Evolutionary conservation across 225 moss, liverwort and hornwort genomes (phyloP), one percentile per base, ranked within the genome.

Genomic region (Neckera pumila): DNA sequence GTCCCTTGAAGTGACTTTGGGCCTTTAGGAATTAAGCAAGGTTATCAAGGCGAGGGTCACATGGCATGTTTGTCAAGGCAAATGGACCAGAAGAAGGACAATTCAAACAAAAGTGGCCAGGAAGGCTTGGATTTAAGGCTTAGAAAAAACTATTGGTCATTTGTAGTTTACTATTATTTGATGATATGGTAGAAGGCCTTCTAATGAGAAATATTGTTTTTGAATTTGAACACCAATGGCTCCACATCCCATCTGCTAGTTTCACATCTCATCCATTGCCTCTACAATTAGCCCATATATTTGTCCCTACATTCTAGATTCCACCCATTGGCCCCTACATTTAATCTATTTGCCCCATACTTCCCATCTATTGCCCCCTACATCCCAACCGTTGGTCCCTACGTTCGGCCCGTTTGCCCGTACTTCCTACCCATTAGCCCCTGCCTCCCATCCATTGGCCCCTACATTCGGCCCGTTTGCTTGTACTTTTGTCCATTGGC

Each of bases 1-100:
- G n/a, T n/a, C n/a, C n/a, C n/a, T n/a, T n/a, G n/a, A n/a, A n/a
- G n/a, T n/a, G n/a, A n/a, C n/a, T n/a, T n/a, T n/a, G n/a, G n/a
- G n/a, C n/a, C n/a, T n/a, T n/a, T n/a, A n/a, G n/a, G n/a, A n/a
- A n/a, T n/a, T n/a, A n/a, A n/a, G n/a, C n/a, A n/a, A n/a, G n/a
- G n/a, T n/a, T n/a, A n/a, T n/a, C n/a, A n/a, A n/a, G 43, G 8
- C 20, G 8, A 7, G 0, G 51, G 33, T 33, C 8, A 20, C 2
- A 75, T 7, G 33, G 31, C 0, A 1, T 49, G 2, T 19, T 19
- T 47, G 31, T 18, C 2, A 45, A 73, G 45, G 43, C 0, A 0
- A 5, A 45, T n/a, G 10, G 3, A 3, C 27, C 2, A 0, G 2
- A 27, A 23, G 0, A 2, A 1, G 3, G 16, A 71, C 15, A 15